These are phyloP conservation scores for Argentina anserina DNA, from an alignment of 306 rosid genomes.

Conservation along the genomic window DNA sequence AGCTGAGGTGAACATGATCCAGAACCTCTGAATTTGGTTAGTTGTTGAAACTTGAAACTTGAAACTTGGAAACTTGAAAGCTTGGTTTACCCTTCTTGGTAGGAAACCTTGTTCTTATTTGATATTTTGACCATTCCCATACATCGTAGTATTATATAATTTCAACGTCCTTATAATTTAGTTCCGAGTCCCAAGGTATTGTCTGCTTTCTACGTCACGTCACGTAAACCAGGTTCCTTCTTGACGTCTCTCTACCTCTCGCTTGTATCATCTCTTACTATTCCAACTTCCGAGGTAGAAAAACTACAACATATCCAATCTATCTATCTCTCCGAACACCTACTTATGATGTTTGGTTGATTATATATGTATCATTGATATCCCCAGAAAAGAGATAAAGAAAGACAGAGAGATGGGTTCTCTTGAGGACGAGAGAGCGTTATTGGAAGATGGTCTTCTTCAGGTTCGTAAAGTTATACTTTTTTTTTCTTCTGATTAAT, in stretches of 20 bases:
- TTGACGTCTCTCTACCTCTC: neutral
- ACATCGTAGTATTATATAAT: neutral
- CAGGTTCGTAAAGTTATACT: conserved; percentile 30
- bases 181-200: neutral
- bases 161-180: neutral
- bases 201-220: conserved; percentile 3
- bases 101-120: neutral
- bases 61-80: neutral
- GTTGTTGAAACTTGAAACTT: neutral
- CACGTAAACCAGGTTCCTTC: neutral
- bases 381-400: neutral
- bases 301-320: neutral
- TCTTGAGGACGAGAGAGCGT: conserved; percentile 36
- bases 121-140: neutral
- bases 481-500: neutral
- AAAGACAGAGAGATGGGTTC: conserved; percentile 36
- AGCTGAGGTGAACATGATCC: neutral
- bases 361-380: neutral
- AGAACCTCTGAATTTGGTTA: neutral
- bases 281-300: conserved; percentile 5
- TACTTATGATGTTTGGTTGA: neutral
- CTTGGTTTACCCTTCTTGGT: neutral
- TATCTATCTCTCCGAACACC: neutral
- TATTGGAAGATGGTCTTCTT: conserved; percentile 43
- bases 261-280: neutral